Base-by-base conservation (phyloP, 805 yeast species). In the Ogataea pignaliae region DNA sequence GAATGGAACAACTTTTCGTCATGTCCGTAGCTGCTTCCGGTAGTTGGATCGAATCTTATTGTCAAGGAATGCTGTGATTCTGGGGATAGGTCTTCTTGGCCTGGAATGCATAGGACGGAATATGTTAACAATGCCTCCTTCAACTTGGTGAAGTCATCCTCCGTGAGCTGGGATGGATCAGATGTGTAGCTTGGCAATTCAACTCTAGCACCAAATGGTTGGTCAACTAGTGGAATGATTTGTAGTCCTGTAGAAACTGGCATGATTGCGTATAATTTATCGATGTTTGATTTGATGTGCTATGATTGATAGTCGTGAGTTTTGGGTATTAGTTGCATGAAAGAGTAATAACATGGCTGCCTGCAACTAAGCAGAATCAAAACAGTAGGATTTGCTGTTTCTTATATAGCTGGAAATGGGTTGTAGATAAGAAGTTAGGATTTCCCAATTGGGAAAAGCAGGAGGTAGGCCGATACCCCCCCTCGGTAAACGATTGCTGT, bases 1-100 rank as follows among this genome's bases (percentile, higher is more conserved):
- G 83, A 81, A 50, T 83, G 77, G 62, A 81, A 79, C 47, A 85
- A 84, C 60, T 86, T 84, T 44, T 60, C 66, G 45, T 91, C 90
- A 56, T 88, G 96, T 29, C 96, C 96, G 56, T 88, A 88, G 18
- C 76, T 76, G 35, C 85, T 82, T 37, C 67, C 69, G 44, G 81
- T 72, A 3, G 87, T 69, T 18, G 91, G 88, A 57, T 88, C 96
- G 58, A 88, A 84, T 55, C 85, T 76, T 47, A 83, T 76, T 29
- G 96, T 88, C 41, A 88, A 71, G 21, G 72, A 64, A 65, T 83
- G 86, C 65, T 88, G 96, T 1, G 90, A 81, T 44, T 76, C 70
- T 29, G 96, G 95, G 3, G 80, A 51, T 34, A 88, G 71, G 7
- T 78, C 66, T n/a, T 71, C 78, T 64, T 85, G 91, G 35, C 73